Evolutionary conservation across 2,329 filamentous ascomycete species (phyloP), one percentile per base, ranked within the genome.

Genomic region (Corynespora cassiicola): DNA sequence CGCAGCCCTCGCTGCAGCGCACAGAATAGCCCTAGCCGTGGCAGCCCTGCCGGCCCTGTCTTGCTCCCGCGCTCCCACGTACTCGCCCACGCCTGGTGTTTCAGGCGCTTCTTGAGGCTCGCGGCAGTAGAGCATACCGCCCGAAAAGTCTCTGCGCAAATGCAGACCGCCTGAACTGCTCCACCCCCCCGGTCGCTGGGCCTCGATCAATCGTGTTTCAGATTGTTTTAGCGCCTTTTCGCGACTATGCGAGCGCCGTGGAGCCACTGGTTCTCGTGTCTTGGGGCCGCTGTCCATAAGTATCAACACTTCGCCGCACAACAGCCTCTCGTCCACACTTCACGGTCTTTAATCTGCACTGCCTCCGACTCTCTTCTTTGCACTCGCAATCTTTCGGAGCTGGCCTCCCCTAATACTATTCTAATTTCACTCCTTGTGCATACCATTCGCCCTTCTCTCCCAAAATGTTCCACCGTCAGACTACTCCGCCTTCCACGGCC

Each of bases 401-500:
- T 64, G 73, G 73, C 67, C 73, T 72, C 69, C 47, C 46, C 40
- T 65, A 68, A 66, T 65, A 31, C 42, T 65, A 63, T 61, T 63
- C 54, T 42, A 58, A 57, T 42, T 37, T 35, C 15, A 14, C 22
- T 31, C 31, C 63, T 62, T 68, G 67, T 58, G 63, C 68, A 58
- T 70, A 62, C 69, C 60, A 48, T 36, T 40, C 37, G 42, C 46
- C 35, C 47, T 51, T 35, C 36, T 42, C 29, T 36, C 48, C 45
- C 55, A 58, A 46, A 49, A 63, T 76, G 73, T 73, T 66, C 51
- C 65, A 61, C 53, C 69, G 72, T 55, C 71, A 75, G 37, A 59
- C 70, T 44, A 76, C 74, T 33, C 74, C 74, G 19, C 72, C 73
- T 22, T 58, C 63, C 23, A 53, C 64, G 28, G 53, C 66, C 38